phyloP scores from a whole-genome alignment of 2,329 filamentous ascomycete species.

The Aspergillus aculeatus region DNA sequence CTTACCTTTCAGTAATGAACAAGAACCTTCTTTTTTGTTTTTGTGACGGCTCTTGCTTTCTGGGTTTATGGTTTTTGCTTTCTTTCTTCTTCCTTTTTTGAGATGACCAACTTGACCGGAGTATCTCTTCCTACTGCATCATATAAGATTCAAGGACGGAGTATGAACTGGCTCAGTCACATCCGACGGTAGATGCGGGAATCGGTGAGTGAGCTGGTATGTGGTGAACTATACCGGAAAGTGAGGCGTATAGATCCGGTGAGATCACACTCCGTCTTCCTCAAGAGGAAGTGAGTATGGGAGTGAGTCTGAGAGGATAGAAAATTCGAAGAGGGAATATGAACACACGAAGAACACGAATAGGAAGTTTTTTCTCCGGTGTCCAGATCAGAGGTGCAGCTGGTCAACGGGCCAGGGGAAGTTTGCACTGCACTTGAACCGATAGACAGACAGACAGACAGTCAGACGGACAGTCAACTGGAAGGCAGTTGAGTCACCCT shows the following conservation, averaged over 20 bases:
- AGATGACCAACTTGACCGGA: neutral
- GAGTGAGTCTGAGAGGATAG: neutral
- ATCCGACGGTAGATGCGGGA: slow-evolving; percentile 11
- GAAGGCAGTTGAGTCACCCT: slow-evolving; percentile 4
- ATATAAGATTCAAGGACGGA: neutral
- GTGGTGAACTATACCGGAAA: slow-evolving; percentile 30
- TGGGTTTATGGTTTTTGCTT: slow-evolving; percentile 5
- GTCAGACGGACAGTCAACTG: neutral
- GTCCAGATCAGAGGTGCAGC: slow-evolving; percentile 2
- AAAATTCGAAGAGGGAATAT: neutral
- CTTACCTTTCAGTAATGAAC: slow-evolving; percentile 19
- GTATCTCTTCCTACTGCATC: neutral
- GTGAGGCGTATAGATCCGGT: slow-evolving; percentile 23
- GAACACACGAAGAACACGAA: neutral
- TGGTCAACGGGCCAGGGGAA: slow-evolving; percentile 3
- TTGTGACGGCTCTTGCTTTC: neutral
- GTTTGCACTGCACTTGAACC: neutral
- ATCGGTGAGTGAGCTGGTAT: slow-evolving; percentile 15
- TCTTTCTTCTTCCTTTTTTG: neutral
- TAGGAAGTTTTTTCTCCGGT: slow-evolving; percentile 13
- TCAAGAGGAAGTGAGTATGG: neutral
- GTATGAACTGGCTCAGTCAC: slow-evolving; percentile 13
- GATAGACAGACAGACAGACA: slow-evolving; percentile 3
- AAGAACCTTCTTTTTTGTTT: slow-evolving; percentile 12
- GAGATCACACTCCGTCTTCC: slow-evolving; percentile 15